Evolutionary conservation across 1,139 yeast genomes (phyloP).

Genomic region (Meyerozyma smithsonii): DNA sequence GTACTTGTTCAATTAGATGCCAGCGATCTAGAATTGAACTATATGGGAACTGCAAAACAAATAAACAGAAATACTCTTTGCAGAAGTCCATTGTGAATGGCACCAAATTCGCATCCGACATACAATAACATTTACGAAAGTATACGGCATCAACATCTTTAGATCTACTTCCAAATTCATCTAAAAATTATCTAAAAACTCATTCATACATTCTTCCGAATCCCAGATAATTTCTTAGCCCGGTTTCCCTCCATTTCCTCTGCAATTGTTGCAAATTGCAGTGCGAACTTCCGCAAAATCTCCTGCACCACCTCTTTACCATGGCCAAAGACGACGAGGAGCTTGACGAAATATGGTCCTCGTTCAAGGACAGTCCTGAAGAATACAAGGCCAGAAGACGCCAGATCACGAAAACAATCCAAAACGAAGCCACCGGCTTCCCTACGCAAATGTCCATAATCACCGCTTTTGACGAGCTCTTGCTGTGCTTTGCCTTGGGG

Average conservation of each 20-base stretch:
- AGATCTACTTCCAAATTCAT: too few relatives aligned
- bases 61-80: too few relatives aligned
- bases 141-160: too few relatives aligned
- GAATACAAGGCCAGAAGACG: constrained; percentile 31
- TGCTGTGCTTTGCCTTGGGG: constrained; percentile 83
- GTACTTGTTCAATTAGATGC: too few relatives aligned
- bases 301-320: neutral
- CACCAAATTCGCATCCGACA: too few relatives aligned
- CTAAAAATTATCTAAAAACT: too few relatives aligned
- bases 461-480: constrained; percentile 81
- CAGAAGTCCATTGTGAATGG: too few relatives aligned
- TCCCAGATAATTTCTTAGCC: too few relatives aligned
- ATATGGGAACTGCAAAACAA: too few relatives aligned
- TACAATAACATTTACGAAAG: too few relatives aligned
- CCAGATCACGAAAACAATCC: constrained; percentile 22
- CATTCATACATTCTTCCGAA: too few relatives aligned
- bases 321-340: constrained; percentile 22
- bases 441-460: constrained; percentile 40
- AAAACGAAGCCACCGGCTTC: constrained; percentile 21
- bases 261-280: neutral
- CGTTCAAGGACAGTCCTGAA: constrained; percentile 31
- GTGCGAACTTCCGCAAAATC: neutral
- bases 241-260: neutral
- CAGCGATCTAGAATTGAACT: too few relatives aligned
- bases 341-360: constrained; percentile 28